Evolutionary conservation across 371 early-diverging fungal genomes (phyloP).

Genomic region (Apophysomyces variabilis): DNA sequence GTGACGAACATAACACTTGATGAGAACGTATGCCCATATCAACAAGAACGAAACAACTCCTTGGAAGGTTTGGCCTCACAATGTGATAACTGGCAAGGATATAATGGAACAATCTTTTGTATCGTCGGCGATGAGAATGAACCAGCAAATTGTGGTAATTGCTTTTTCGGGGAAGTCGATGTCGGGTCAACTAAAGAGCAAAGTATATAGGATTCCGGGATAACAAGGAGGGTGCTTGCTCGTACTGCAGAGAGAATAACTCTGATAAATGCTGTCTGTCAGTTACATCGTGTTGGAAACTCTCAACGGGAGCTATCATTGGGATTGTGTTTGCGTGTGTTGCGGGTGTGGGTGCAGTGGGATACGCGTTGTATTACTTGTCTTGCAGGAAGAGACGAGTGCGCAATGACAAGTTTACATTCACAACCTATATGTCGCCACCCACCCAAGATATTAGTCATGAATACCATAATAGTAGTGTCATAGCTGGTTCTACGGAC

Average conservation of each 20-base stretch:
- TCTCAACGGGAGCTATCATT: slow-evolving; percentile 36
- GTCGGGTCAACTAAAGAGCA: slow-evolving; percentile 4
- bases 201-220: slow-evolving; percentile 29
- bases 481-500: slow-evolving; percentile 4
- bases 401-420: slow-evolving; percentile 4
- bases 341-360: slow-evolving; percentile 11
- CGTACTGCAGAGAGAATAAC: slow-evolving; percentile 24
- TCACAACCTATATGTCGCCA: slow-evolving; percentile 3
- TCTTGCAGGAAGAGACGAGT: slow-evolving; percentile 14
- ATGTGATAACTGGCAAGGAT: slow-evolving; percentile 37
- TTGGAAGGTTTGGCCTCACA: slow-evolving; percentile 18
- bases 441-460: background rate
- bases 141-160: slow-evolving; percentile 46
- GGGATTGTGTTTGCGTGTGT: slow-evolving; percentile 34
- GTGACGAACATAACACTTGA: slow-evolving; percentile 20
- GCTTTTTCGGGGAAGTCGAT: background rate
- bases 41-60: slow-evolving; percentile 17
- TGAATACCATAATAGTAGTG: background rate
- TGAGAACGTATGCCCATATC: slow-evolving; percentile 23
- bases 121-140: slow-evolving; percentile 47
- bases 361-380: slow-evolving; percentile 8
- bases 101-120: slow-evolving; percentile 32
- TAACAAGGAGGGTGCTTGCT: slow-evolving; percentile 26
- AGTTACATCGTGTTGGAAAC: slow-evolving; percentile 7
- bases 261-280: slow-evolving; percentile 32